Conservation (phyloP, 1,284 basidiomycete genomes). For the Microbotryum violaceum region DNA sequence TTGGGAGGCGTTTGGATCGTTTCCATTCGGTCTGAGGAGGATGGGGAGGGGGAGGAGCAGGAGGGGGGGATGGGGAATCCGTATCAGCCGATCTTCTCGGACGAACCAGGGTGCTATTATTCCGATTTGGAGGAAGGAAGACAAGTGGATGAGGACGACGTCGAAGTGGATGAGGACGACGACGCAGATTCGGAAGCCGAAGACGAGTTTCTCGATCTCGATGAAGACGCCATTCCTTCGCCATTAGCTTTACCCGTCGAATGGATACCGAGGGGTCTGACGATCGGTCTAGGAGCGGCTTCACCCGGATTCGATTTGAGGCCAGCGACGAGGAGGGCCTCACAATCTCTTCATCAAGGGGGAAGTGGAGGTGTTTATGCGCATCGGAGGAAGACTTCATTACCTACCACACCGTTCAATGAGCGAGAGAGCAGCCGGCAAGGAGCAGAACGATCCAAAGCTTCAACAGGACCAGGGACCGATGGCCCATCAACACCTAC, state of each 20-base stretch:
- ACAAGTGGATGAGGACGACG: background rate
- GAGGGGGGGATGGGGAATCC: background rate
- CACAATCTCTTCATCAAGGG: too few relatives aligned
- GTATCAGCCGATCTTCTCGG: background rate
- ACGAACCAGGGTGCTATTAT: background rate
- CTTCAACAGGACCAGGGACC: too few relatives aligned
- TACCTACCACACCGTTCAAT: too few relatives aligned
- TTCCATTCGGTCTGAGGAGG: conserved; percentile 36
- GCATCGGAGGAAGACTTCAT: too few relatives aligned
- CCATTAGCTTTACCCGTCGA: conserved; percentile 15
- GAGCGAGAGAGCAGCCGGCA: too few relatives aligned
- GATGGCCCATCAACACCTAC: too few relatives aligned
- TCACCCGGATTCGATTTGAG: conserved; percentile 36
- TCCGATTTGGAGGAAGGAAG: conserved; percentile 4
- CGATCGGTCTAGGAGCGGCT: conserved; percentile 33
- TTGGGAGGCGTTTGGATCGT: conserved; percentile 87
- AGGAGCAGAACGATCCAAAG: too few relatives aligned
- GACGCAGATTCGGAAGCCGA: conserved; percentile 1
- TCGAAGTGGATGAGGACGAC: conserved; percentile 10
- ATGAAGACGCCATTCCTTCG: conserved; percentile 1
- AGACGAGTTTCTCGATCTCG: conserved; percentile 4
- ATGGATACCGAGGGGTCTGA: conserved; percentile 32
- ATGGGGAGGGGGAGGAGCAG: background rate
- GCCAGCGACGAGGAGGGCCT: conserved; percentile 10
- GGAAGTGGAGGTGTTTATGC: too few relatives aligned